Evolutionary conservation across 202 grass and related monocot species (phyloP), one percentile per base, ranked within the genome.

Genomic region (Schoenoplectus tabernaemontani): DNA sequence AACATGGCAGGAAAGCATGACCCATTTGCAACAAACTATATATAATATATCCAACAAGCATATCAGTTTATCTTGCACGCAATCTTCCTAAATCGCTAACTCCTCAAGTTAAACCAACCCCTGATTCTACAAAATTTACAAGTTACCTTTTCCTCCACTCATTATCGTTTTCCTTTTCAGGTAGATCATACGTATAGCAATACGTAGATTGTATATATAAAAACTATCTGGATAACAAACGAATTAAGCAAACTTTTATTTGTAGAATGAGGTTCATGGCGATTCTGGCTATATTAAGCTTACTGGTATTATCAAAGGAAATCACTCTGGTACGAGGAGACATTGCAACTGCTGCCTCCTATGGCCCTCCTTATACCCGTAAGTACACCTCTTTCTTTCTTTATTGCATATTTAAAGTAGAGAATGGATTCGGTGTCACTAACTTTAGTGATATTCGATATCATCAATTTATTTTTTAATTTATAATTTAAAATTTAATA

Each of bases 331-430:
- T 83, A 57, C 42, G 56, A 39, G 81, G 37, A 37, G 48, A 74
- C 23, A 19, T 83, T 30, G 81, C 54, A 3, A 83, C 66, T 3
- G 81, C 81, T 61, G 59, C 37, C 23, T 83, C 68, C 15, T 83
- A 83, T 62, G 69, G 81, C 32, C 81, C 81, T 38, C 81, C 81
- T 74, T 83, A 83, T 47, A 76, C 24, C 32, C 81, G 81, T 83
- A 60, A 73, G 81, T 61, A 22, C 51, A 13, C 38, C 8, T 44
- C 3, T 57, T 32, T 41, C 37, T 67, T 4, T 68, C 19, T 42
- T 23, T 76, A 7, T 61, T 16, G 24, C 26, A n/a, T n/a, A n/a
- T n/a, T n/a, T n/a, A n/a, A n/a, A n/a, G n/a, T n/a, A n/a, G n/a
- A n/a, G n/a, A n/a, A n/a, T n/a, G n/a, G n/a, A n/a, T n/a, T n/a